Conservation (phyloP, 768 basidiomycete genomes). For the Boletellus ananas region DNA sequence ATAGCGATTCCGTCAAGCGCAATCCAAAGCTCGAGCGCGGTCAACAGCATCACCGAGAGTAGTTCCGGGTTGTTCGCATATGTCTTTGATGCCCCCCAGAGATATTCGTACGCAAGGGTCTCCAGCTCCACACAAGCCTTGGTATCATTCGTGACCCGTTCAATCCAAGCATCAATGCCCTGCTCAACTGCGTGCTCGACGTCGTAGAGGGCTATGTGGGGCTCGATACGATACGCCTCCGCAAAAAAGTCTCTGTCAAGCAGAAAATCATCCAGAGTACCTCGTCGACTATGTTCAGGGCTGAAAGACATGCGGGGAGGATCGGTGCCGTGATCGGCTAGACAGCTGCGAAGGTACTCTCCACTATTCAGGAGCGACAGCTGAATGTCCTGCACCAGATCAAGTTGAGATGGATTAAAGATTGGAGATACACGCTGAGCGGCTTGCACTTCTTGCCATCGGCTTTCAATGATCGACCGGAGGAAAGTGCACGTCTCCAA, state of each 20-base stretch:
- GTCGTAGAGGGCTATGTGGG: too few relatives aligned
- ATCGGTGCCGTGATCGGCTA: slow-evolving; percentile 3
- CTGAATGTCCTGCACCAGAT: slow-evolving; percentile 29
- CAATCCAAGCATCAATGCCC: slow-evolving; percentile 34
- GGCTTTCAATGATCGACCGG: slow-evolving; percentile 21
- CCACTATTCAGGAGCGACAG: slow-evolving; percentile 33
- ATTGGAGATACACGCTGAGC: slow-evolving; percentile 19
- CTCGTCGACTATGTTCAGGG: slow-evolving; percentile 5
- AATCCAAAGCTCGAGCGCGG: not conserved
- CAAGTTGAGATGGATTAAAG: slow-evolving; percentile 29
- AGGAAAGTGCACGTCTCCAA: slow-evolving; percentile 24
- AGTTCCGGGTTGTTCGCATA: slow-evolving; percentile 29
- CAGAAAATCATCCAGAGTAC: slow-evolving; percentile 14
- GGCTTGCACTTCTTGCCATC: slow-evolving; percentile 34
- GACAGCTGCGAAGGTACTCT: slow-evolving; percentile 24
- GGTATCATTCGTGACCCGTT: slow-evolving; percentile 12
- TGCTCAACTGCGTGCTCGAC: too few relatives aligned
- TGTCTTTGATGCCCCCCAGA: slow-evolving; percentile 15
- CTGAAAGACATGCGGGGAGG: slow-evolving; percentile 4
- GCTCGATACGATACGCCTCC: too few relatives aligned
- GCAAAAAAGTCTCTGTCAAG: too few relatives aligned
- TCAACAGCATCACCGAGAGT: not conserved
- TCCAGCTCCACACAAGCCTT: slow-evolving; percentile 26
- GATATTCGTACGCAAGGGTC: slow-evolving; percentile 25
- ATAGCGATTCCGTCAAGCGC: not conserved